Base-by-base conservation (phyloP, 495 filamentous ascomycete species). In the Chaetomium tenue region DNA sequence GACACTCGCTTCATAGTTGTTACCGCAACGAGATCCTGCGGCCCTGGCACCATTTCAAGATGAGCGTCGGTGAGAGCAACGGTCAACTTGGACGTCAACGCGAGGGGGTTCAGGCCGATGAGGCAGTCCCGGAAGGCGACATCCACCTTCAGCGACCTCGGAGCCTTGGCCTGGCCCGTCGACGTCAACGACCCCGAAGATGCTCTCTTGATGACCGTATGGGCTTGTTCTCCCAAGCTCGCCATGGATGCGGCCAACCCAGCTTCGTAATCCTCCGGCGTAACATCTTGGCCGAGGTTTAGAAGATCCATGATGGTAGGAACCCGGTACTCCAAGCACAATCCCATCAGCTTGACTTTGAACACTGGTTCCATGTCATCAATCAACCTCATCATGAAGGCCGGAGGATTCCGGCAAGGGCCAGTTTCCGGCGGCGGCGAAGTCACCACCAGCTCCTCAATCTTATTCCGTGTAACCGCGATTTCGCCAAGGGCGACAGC, bases 331-430 rank as follows among this genome's bases (percentile, higher is more conserved):
- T 99, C 95, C 22, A 90, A 70, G 58, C 86, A 87, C 15, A 96
- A 59, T 65, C 93, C 90, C 74, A 88, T 87, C 30, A 97, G 73
- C 72, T 95, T 95, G 64, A 97, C 70, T 73, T 93, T 96, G 60
- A 96, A 77, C 15, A 91, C 87, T 0, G 95, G 92, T 61, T 97
- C 93, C 77, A 95, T 90, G 69, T 97, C 95, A 72, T 97, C 92
- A 58, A 99, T 88, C 75, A 94, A 89, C 52, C 95, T 83, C 66
- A 88, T 86, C 67, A 78, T 82, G 62, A 81, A 53, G 7, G 80
- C 78, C 1, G 80, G 79, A 0, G 75, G 87, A 86, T 70, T 80
- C 69, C 66, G 77, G 52, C 62, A 83, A 68, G 50, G 84, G 83
- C 48, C 61, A 12, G 56, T 25, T 47, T 55, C 47, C 3, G 70